Conservation (phyloP, 192 early-diverging fungal genomes). For the Lobulomyces angularis region DNA sequence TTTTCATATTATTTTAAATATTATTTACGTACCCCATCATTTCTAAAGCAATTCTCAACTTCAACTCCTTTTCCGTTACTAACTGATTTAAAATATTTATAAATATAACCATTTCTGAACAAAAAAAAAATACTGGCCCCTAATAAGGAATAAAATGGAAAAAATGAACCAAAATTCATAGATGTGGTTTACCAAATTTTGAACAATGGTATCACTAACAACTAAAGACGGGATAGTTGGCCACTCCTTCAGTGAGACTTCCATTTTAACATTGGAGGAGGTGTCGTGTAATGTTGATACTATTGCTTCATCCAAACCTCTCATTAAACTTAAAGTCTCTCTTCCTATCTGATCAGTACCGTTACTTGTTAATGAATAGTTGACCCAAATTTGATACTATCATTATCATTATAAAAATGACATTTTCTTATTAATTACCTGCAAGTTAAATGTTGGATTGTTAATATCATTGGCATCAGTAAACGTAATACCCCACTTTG, state of each 20-base stretch:
- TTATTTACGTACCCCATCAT: no score
- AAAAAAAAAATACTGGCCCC: constrained; percentile 41
- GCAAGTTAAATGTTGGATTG: neutral
- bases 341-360: constrained; percentile 49
- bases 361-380: constrained; percentile 44
- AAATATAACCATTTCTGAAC: constrained; percentile 47
- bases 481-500: constrained; percentile 36
- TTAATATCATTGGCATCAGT: neutral
- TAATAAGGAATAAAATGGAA: constrained; percentile 37
- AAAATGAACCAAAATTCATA: constrained; percentile 47
- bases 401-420: neutral
- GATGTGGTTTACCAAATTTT: constrained; percentile 34
- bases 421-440: neutral
- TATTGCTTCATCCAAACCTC: constrained; percentile 63
- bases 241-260: constrained; percentile 52
- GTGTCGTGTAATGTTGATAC: constrained; percentile 11
- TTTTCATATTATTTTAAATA: no score
- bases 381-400: constrained; percentile 67
- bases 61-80: constrained; percentile 60
- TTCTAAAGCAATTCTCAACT: constrained; percentile 57
- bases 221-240: constrained; percentile 41
- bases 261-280: constrained; percentile 15
- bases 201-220: constrained; percentile 46
- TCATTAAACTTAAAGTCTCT: constrained; percentile 40
- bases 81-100: constrained; percentile 56